phyloP scores from a whole-genome alignment of 2,329 filamentous ascomycete species.

The Sporothrix brasiliensis region DNA sequence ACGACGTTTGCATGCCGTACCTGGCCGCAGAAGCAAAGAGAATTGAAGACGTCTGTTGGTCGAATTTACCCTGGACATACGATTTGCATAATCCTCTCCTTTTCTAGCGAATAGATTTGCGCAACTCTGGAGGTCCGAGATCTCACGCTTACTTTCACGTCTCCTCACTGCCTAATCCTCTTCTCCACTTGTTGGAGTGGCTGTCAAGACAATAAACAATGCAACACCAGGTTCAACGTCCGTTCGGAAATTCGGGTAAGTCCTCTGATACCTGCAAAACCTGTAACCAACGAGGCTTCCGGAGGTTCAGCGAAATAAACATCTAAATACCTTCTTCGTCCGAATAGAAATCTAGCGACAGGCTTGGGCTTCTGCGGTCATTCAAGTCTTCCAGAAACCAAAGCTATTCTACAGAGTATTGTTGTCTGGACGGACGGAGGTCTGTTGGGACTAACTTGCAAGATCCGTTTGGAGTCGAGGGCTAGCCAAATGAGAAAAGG shows the following conservation, averaged over 20 bases:
- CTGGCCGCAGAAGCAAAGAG: background rate
- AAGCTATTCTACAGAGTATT: background rate
- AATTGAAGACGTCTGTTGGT: background rate
- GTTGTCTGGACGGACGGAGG: slow-evolving; percentile 20
- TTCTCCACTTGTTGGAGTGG: background rate
- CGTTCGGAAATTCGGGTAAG: background rate
- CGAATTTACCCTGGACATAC: slow-evolving; percentile 6
- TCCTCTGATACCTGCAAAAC: background rate
- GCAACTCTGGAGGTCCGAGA: slow-evolving; percentile 17
- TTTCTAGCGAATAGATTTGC: background rate
- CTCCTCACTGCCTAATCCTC: background rate
- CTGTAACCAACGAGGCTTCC: background rate
- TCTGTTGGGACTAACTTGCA: background rate
- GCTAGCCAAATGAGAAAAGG: background rate
- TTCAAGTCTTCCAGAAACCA: background rate
- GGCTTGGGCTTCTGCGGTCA: background rate
- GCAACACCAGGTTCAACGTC: background rate
- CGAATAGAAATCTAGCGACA: background rate
- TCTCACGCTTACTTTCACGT: background rate
- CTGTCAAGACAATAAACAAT: background rate
- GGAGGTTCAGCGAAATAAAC: background rate
- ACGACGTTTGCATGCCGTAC: background rate
- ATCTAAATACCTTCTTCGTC: background rate
- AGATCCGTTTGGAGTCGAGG: background rate
- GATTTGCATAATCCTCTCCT: background rate